Conservation (phyloP, 768 basidiomycete species). For the Roridomyces roridus region DNA sequence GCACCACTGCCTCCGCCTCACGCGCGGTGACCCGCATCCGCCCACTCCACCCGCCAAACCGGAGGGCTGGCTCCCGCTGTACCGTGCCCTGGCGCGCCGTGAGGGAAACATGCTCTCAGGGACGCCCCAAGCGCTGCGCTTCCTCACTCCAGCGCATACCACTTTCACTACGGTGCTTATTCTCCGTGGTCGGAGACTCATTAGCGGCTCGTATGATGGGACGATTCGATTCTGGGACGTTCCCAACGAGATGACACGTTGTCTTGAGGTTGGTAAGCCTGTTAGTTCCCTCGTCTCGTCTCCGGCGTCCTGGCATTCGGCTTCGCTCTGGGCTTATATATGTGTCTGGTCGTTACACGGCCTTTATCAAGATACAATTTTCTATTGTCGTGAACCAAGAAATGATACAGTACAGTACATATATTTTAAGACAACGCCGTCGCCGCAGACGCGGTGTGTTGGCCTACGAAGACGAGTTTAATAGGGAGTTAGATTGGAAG, state of each 20-base stretch:
- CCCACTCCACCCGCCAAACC: slow-evolving; percentile 65
- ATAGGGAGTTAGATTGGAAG: too few relatives aligned
- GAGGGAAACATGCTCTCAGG: slow-evolving; percentile 84
- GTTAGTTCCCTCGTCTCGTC: too few relatives aligned
- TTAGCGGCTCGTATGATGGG: slow-evolving; percentile 92
- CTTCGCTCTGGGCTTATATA: too few relatives aligned
- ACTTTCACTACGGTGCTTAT: slow-evolving; percentile 87
- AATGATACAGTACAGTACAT: too few relatives aligned
- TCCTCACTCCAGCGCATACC: slow-evolving; percentile 79
- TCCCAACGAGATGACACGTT: slow-evolving; percentile 68
- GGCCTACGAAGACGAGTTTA: too few relatives aligned
- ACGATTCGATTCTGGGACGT: slow-evolving; percentile 94
- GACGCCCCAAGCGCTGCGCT: slow-evolving; percentile 75
- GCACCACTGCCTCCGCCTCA: slow-evolving; percentile 76
- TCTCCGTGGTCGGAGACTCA: slow-evolving; percentile 78
- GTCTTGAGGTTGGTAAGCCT: slow-evolving; percentile 84
- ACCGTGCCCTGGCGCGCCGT: slow-evolving; percentile 82
- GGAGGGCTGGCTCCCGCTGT: slow-evolving; percentile 80
- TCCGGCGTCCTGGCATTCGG: too few relatives aligned
- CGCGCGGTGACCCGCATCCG: slow-evolving; percentile 72
- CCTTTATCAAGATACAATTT: too few relatives aligned
- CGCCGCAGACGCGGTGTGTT: too few relatives aligned
- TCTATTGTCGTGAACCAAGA: too few relatives aligned
- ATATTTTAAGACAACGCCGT: too few relatives aligned
- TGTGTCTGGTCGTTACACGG: too few relatives aligned